Base-by-base conservation (phyloP, 352 stramenopile genomes). In the Phytophthora pini region DNA sequence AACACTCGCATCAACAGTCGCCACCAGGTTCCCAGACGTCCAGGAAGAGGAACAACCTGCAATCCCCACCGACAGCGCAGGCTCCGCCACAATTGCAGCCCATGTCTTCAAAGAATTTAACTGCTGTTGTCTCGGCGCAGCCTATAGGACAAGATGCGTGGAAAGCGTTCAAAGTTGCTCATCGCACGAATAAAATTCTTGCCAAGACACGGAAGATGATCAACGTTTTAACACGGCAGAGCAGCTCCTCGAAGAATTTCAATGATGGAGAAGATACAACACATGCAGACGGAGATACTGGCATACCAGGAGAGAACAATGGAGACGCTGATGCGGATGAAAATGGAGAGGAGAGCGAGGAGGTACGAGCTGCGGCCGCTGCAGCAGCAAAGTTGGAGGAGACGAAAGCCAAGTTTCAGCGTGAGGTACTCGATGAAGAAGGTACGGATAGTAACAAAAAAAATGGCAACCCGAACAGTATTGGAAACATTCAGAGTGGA, bases 111-210 rank as follows among this genome's bases (percentile, higher is more conserved):
- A 74, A 65, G 50, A 74, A 70, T 17, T 43, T 64, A 40, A 58
- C 29, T 13, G 40, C 56, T n/a, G 34, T 13, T 36, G 1, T 12
- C 8, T 36, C 31, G 11, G 27, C 44, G 32, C 4, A 44, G 24
- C 49, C 56, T 10, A 61, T 46, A 10, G 67, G 50, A 1, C 56
- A 79, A 32, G 79, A 85, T 6, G 76, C 69, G 2, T 89, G 82
- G 82, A 81, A 77, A 41, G 56, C 82, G 13, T 91, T 89, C 56
- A 89, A 88, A 48, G 52, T 87, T 9, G 82, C 80, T 11, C 72
- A 89, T 32, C 80, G 79, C 1, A 89, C 79, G 5, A 88, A 89
- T 60, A 71, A 76, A 5, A 44, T 91, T 48, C 76, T 91, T 8
- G 65, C 71, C 17, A 89, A 89, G 62, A 89, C 82, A n/a, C 72